Evolutionary conservation across 371 early-diverging fungal genomes (phyloP).

Genomic region (Apophysomyces sp.): DNA sequence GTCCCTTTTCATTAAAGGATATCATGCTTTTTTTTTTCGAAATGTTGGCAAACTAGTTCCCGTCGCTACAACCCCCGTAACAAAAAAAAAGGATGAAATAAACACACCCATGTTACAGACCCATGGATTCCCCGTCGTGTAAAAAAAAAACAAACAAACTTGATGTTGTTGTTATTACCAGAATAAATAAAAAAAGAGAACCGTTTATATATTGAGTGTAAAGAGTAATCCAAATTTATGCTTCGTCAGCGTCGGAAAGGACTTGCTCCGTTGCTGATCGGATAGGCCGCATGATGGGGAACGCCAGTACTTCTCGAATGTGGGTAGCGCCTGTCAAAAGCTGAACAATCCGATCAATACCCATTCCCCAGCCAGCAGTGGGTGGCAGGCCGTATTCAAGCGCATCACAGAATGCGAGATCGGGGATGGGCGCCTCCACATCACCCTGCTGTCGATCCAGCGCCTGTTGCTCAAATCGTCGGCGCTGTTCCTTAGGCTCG

Average conservation of each 20-base stretch:
- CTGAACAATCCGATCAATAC: conserved; percentile 93
- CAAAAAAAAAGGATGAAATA: too few relatives aligned
- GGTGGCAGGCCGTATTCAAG: conserved; percentile 97
- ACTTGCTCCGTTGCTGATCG: neutral
- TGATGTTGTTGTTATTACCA: too few relatives aligned
- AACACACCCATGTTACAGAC: too few relatives aligned
- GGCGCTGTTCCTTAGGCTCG: conserved; percentile 95
- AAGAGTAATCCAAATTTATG: neutral
- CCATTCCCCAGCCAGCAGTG: conserved; percentile 99
- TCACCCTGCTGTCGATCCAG: conserved; percentile 74
- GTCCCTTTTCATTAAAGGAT: too few relatives aligned
- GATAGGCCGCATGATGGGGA: conserved; percentile 64
- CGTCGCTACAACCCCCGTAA: neutral
- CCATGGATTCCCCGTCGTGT: too few relatives aligned
- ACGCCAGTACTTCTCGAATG: conserved; percentile 92
- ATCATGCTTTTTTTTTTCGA: too few relatives aligned
- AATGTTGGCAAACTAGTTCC: too few relatives aligned
- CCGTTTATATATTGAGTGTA: too few relatives aligned
- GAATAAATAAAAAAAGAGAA: too few relatives aligned
- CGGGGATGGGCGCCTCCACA: conserved; percentile 80
- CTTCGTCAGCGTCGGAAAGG: neutral
- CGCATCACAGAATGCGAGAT: conserved; percentile 87
- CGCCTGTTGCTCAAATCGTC: conserved; percentile 75
- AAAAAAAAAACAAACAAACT: too few relatives aligned
- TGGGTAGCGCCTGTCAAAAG: conserved; percentile 83